These are phyloP conservation scores for Cairneyella variabilis DNA, from an alignment of 495 filamentous ascomycete genomes.

Conservation along the genomic window DNA sequence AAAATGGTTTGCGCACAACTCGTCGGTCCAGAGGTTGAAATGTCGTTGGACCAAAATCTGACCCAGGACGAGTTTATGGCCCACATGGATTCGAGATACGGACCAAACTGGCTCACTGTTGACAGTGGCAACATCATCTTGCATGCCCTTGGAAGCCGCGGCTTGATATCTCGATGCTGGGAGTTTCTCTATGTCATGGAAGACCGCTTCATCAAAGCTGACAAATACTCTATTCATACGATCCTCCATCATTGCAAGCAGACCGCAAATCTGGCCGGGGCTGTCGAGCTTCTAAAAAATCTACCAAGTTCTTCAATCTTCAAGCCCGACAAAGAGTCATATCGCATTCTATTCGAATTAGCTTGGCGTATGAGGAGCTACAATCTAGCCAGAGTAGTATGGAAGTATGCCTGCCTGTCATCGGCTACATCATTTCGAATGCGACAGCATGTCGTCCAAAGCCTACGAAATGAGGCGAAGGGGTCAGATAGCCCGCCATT, in stretches of 20 bases:
- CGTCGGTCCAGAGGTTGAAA: constrained; percentile 10
- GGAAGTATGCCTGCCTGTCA: constrained; percentile 23
- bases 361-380: constrained; percentile 15
- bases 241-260: constrained; percentile 19
- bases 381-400: constrained; percentile 20
- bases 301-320: neutral
- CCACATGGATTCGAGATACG: constrained; percentile 19
- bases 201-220: constrained; percentile 4
- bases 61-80: constrained; percentile 13
- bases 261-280: constrained; percentile 10
- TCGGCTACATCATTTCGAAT: constrained; percentile 10
- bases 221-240: constrained; percentile 12
- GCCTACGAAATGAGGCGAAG: too few species aligned
- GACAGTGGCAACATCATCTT: constrained; percentile 17
- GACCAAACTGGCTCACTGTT: constrained; percentile 13
- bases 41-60: constrained; percentile 4
- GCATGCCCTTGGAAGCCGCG: constrained; percentile 8
- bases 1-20: constrained; percentile 9
- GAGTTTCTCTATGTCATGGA: constrained; percentile 19
- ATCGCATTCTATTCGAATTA: constrained; percentile 16
- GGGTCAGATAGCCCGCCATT: too few species aligned
- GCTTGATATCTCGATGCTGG: constrained; percentile 16
- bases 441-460: constrained; percentile 4
- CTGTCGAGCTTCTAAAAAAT: constrained; percentile 10
- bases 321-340: constrained; percentile 12